Evolutionary conservation across 2,329 filamentous ascomycete genomes (phyloP).

Genomic region (Triangularia setosa): DNA sequence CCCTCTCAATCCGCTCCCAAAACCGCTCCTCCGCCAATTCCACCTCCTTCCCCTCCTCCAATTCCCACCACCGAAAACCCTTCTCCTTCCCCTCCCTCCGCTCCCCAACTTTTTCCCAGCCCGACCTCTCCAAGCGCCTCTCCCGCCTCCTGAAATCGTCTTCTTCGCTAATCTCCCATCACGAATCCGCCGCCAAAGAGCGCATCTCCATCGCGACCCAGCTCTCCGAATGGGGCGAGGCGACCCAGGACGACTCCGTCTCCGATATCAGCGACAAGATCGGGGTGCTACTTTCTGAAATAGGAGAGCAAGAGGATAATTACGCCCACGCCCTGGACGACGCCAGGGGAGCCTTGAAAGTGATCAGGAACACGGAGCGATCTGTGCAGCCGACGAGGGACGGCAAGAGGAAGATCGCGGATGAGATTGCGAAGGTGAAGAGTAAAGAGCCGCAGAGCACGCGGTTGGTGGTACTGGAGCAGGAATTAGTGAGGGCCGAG

Average conservation of each 20-base stretch:
- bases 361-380: conserved; percentile 91
- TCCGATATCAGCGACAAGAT: conserved; percentile 94
- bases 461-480: conserved; percentile 79
- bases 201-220: conserved; percentile 81
- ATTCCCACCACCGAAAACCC: conserved; percentile 51
- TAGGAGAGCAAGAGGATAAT: conserved; percentile 87
- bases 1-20: conserved; percentile 68
- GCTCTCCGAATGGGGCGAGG: conserved; percentile 94
- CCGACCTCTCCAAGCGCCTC: conserved; percentile 83
- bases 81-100: conserved; percentile 87
- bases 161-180: conserved; percentile 79
- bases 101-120: conserved; percentile 64
- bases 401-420: conserved; percentile 78
- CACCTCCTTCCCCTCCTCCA: conserved; percentile 47
- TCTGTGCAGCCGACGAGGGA: conserved; percentile 92
- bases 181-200: conserved; percentile 82
- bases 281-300: conserved; percentile 84
- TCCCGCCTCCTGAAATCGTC: conserved; percentile 93
- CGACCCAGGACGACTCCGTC: conserved; percentile 80
- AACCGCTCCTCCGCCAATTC: conserved; percentile 37
- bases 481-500: conserved; percentile 93
- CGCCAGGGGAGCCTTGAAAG: conserved; percentile 75
- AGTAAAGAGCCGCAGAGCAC: conserved; percentile 85
- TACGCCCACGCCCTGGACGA: conserved; percentile 88
- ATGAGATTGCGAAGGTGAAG: conserved; percentile 90